Conservation (phyloP, 148 eudicot genomes). For the Chenopodium berlandieri region DNA sequence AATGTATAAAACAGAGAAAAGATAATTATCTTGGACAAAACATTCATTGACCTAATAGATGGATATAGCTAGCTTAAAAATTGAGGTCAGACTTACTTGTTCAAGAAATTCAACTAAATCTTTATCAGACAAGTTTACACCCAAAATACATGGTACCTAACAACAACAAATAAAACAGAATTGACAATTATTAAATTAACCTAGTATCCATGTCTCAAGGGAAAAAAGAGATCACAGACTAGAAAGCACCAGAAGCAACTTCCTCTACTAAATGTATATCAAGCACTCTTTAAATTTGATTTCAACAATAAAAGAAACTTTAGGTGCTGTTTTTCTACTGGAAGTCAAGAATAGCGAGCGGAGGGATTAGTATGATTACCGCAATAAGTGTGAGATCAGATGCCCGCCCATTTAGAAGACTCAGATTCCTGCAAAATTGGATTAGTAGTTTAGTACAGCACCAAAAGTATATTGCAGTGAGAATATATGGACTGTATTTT, state of each 20-base stretch:
- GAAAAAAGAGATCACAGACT: background rate
- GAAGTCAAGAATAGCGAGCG: background rate
- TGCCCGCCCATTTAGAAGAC: constrained; percentile 63
- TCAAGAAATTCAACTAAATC: constrained; percentile 89
- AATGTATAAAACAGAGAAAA: background rate
- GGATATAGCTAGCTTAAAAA: background rate
- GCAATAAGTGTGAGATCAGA: constrained; percentile 52
- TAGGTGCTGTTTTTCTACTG: background rate
- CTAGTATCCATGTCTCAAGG: background rate
- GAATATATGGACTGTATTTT: background rate
- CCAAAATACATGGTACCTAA: constrained; percentile 93
- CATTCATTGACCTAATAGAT: background rate
- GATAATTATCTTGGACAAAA: background rate
- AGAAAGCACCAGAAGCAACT: background rate
- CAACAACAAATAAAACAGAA: constrained; percentile 6
- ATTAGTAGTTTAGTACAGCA: background rate
- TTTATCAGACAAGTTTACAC: constrained; percentile 71
- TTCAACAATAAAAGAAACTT: background rate
- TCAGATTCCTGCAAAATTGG: constrained; percentile 58
- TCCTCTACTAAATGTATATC: no score
- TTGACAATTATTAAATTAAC: background rate
- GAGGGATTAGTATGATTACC: constrained; percentile 39
- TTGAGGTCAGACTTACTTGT: constrained; percentile 47
- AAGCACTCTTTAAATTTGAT: no score
- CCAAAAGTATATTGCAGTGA: background rate